Evolutionary conservation across 805 yeast genomes (phyloP).

Genomic region (Vanderwaltozyma polyspora): DNA sequence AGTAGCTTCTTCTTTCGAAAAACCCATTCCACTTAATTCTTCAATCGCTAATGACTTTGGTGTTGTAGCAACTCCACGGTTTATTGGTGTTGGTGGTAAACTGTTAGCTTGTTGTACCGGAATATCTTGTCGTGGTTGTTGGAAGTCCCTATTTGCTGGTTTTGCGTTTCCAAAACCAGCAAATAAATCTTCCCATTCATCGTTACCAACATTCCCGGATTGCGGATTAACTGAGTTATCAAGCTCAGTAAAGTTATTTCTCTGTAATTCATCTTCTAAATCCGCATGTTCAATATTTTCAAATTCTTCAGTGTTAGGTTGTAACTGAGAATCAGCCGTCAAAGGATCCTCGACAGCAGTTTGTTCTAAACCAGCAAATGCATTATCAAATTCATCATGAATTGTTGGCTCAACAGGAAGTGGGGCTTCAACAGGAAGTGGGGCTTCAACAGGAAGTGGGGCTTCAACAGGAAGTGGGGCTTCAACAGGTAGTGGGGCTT

Average conservation of each 20-base stretch:
- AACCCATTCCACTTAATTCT: slow-evolving; percentile 86
- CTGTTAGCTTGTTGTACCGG: slow-evolving; percentile 9
- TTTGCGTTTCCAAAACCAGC: slow-evolving; percentile 66
- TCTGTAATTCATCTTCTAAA: slow-evolving; percentile 17
- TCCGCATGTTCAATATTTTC: slow-evolving; percentile 19
- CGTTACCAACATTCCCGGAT: slow-evolving; percentile 30
- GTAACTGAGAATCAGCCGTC: slow-evolving; percentile 8
- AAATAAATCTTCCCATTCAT: slow-evolving; percentile 91
- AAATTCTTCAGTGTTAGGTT: slow-evolving; percentile 17
- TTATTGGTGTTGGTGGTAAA: slow-evolving; percentile 5
- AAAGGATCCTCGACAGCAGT: slow-evolving; percentile 31
- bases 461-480: too few species aligned
- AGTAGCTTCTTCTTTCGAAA: slow-evolving; percentile 50
- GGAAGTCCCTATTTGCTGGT: not conserved
- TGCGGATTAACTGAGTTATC: slow-evolving; percentile 1
- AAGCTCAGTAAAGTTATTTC: slow-evolving; percentile 15
- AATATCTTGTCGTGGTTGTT: not conserved
- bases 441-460: not conserved
- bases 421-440: slow-evolving; percentile 5
- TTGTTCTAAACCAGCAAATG: slow-evolving; percentile 35
- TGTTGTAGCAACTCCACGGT: slow-evolving; percentile 30
- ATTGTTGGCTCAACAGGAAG: slow-evolving; percentile 10
- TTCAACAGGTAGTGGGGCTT: too few species aligned
- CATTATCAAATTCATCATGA: slow-evolving; percentile 30
- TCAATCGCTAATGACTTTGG: slow-evolving; percentile 52